Evolutionary conservation across 257 asterid genomes (phyloP).

Genomic region (Gentiana dahurica): DNA sequence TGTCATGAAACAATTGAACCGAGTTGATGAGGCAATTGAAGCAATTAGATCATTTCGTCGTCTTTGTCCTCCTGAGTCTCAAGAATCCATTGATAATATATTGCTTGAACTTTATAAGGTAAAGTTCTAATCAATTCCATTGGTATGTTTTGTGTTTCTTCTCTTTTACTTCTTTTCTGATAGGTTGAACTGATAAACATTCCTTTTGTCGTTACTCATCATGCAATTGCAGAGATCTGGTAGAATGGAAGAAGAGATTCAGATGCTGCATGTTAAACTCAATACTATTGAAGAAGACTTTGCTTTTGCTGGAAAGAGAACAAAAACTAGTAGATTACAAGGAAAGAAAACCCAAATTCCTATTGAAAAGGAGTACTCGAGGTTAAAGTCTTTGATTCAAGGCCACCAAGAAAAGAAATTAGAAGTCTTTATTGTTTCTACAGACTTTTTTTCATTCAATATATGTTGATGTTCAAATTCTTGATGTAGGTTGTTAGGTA

Average conservation of each 20-base stretch:
- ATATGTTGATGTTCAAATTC: not conserved
- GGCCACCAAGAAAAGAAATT: too few relatives aligned
- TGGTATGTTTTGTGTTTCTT: not conserved
- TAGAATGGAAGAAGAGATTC: constrained; percentile 62
- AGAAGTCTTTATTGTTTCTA: constrained; percentile 2
- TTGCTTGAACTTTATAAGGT: constrained; percentile 82
- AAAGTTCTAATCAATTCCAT: not conserved
- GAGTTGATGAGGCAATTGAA: constrained; percentile 89
- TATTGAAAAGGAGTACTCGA: constrained; percentile 74
- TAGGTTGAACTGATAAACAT: not conserved
- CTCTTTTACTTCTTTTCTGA: not conserved
- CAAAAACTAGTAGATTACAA: constrained; percentile 77
- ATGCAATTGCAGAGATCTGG: constrained; percentile 59
- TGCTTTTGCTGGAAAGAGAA: constrained; percentile 60
- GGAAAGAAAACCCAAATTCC: constrained; percentile 70
- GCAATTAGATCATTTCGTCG: constrained; percentile 93
- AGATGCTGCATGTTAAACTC: constrained; percentile 48
- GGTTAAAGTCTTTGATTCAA: constrained; percentile 25
- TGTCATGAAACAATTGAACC: constrained; percentile 76
- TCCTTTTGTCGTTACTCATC: not conserved
- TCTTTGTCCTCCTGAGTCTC: constrained; percentile 78
- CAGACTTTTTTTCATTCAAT: not conserved
- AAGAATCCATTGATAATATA: constrained; percentile 77
- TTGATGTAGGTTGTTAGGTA: constrained; percentile 64
- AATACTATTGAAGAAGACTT: constrained; percentile 66